Percentiles rank a stretch among this genome's conserved stretches.
phyloP scores from a whole-genome alignment of 805 yeast genomes.

The Priceomyces melissophilus region DNA sequence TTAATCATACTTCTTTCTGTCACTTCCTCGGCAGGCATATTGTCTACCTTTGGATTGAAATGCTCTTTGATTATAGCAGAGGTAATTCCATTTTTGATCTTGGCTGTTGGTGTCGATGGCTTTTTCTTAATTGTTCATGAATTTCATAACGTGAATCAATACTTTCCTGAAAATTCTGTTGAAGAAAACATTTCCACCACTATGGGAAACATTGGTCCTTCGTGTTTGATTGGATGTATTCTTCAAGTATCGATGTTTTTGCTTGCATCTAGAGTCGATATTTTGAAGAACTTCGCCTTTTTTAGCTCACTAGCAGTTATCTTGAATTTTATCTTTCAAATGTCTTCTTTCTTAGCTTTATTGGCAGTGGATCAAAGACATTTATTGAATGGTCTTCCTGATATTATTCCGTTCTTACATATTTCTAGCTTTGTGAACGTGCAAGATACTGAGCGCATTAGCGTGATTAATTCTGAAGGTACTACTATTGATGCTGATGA shows the following conservation, averaged over 20 bases:
- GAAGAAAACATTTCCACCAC: conserved; percentile 62
- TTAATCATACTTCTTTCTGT: conserved; percentile 79
- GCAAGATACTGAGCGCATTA: conserved; percentile 16
- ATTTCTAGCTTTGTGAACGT: conserved; percentile 13
- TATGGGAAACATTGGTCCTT: conserved; percentile 78
- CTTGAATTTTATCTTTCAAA: conserved; percentile 71
- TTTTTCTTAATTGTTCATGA: conserved; percentile 85
- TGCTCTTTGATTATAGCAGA: conserved; percentile 93
- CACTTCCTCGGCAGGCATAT: conserved; percentile 75
- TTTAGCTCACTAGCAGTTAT: conserved; percentile 86
- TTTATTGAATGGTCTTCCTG: conserved; percentile 55
- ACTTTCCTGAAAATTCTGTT: conserved; percentile 38
- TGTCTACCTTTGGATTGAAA: conserved; percentile 71
- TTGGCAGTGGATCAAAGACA: conserved; percentile 65
- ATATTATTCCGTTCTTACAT: conserved; percentile 52
- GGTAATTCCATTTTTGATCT: conserved; percentile 87
- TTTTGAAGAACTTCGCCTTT: conserved; percentile 91
- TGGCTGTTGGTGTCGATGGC: conserved; percentile 96
- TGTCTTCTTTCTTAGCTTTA: conserved; percentile 77
- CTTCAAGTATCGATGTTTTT: conserved; percentile 79
- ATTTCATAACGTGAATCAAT: conserved; percentile 50
- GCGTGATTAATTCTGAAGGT: conserved; percentile 6
- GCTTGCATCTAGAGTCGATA: conserved; percentile 74
- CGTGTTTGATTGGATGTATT: conserved; percentile 71
- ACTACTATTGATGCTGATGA: conserved; percentile 8